Evolutionary conservation across 1,284 basidiomycete species (phyloP).

Genomic region (Sporisorium reilianum): DNA sequence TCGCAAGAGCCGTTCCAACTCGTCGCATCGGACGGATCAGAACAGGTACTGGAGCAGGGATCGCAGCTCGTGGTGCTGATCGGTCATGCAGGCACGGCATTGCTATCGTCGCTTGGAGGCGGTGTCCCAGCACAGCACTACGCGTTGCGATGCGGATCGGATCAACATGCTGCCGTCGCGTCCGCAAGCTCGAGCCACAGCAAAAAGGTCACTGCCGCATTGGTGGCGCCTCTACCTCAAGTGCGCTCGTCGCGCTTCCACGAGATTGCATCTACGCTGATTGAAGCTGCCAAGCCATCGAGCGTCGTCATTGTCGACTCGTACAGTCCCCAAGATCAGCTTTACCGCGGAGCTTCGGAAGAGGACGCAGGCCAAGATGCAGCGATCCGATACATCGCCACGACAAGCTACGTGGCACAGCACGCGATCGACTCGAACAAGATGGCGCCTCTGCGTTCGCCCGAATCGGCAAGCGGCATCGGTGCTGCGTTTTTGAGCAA

Average conservation of each 20-base stretch:
- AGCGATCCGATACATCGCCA: slow-evolving; percentile 28
- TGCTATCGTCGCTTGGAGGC: slow-evolving; percentile 16
- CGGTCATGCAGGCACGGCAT: slow-evolving; percentile 19
- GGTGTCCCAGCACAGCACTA: slow-evolving; percentile 13
- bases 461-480: slow-evolving; percentile 31
- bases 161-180: slow-evolving; percentile 29
- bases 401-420: slow-evolving; percentile 7
- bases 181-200: slow-evolving; percentile 3
- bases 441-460: slow-evolving; percentile 27
- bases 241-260: slow-evolving; percentile 28
- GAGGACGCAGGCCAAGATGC: slow-evolving; percentile 1
- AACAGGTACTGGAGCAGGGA: slow-evolving; percentile 1
- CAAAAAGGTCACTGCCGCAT: slow-evolving; percentile 9
- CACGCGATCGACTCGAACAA: slow-evolving; percentile 13
- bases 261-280: slow-evolving; percentile 14
- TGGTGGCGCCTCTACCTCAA: slow-evolving; percentile 20
- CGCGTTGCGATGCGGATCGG: slow-evolving; percentile 13
- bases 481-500: slow-evolving; percentile 38
- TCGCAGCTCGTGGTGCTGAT: slow-evolving; percentile 25
- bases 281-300: slow-evolving; percentile 27
- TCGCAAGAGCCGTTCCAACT: slow-evolving; percentile 13
- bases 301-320: slow-evolving; percentile 37
- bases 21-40: not conserved
- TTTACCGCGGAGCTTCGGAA: slow-evolving; percentile 23
- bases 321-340: slow-evolving; percentile 34